phyloP scores from a whole-genome alignment of 352 stramenopile genomes.

The Phytopythium kandeliae region DNA sequence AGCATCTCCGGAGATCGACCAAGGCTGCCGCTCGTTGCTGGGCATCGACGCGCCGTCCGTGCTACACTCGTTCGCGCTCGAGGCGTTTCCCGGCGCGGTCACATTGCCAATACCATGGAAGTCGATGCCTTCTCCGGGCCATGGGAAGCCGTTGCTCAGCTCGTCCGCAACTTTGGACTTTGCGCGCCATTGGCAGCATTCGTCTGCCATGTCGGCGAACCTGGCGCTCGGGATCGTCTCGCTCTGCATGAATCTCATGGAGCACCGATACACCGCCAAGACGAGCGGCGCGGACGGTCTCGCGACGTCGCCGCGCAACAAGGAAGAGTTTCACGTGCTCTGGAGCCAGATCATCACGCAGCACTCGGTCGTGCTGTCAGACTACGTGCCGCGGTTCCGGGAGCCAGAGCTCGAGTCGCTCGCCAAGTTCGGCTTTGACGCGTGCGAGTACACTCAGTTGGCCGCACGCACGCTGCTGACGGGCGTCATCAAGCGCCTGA shows the following conservation, averaged over 20 bases:
- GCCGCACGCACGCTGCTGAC: conserved; percentile 63
- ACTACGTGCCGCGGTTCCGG: conserved; percentile 57
- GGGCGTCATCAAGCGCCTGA: conserved; percentile 72
- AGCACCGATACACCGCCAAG: conserved; percentile 27
- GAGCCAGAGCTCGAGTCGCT: conserved; percentile 72
- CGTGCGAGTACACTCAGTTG: conserved; percentile 70
- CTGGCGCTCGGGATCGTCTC: conserved; percentile 67
- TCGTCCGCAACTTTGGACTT: conserved; percentile 15
- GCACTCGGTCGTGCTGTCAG: conserved; percentile 72
- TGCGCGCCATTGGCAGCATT: conserved; percentile 69
- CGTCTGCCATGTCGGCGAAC: conserved; percentile 55
- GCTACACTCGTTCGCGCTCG: conserved; percentile 64
- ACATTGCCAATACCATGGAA: conserved; percentile 72
- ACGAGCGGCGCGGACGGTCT: conserved; percentile 12
- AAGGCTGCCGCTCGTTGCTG: conserved; percentile 43
- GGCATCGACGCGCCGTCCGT: conserved; percentile 42
- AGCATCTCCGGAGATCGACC: conserved; percentile 59
- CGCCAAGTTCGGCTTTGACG: conserved; percentile 69
- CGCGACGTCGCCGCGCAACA: conserved; percentile 45
- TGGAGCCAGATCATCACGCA: conserved; percentile 87
- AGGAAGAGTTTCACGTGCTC: conserved; percentile 79
- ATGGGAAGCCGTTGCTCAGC: background rate
- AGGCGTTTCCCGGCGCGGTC: conserved; percentile 45
- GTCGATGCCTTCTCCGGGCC: background rate
- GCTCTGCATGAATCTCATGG: conserved; percentile 81